Base-by-base conservation (phyloP, 2,329 filamentous ascomycete genomes). In the Paraphoma sp. region DNA sequence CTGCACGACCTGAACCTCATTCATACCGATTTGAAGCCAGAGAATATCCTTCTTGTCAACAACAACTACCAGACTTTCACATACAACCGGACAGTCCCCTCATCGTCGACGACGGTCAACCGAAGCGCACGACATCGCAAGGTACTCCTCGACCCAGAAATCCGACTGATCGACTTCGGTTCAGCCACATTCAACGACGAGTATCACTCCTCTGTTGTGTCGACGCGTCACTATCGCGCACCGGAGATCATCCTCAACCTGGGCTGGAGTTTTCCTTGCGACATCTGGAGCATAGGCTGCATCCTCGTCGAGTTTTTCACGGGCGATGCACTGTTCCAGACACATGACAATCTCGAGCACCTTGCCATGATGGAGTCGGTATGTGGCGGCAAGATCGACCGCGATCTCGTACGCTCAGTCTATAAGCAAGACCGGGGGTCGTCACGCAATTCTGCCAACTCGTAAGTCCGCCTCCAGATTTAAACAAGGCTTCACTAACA, bases 1-100 rank as follows among this genome's bases (percentile, higher is more conserved):
- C 83, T 99, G 18, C 95, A 99, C 74, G 95, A 99, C 78, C 85
- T 99, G 16, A 97, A 98, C 75, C 86, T 99, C 63, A 97, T 99
- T 59, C 95, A 99, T 75, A 99, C 95, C 43, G 87, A 89, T 75
- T 73, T 89, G 59, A 89, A 89, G 73, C 87, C 87, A 2, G 87
- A 89, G 75, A 89, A 89, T 64, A 89, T 89, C 59, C 81, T 89
- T 16, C 81, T 89, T 23, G 85, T 89, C 57, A 86, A 84, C 72
- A 87, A 84, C 73, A 79, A 79, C 45, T 89, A 89, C 65, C 87
- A 89, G 70, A 89, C 87, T 1, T 89, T 89, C 68, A 89, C 87
- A 36, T 89, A 89, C 74, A 88, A 88, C 73, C 83, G 87, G 51
- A 86, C 84, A 54, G 88, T 89, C 28, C 87, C 87, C 2, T 88